These are phyloP conservation scores for Phaeotremella fagi DNA, from an alignment of 768 basidiomycete species.

Conservation along the genomic window DNA sequence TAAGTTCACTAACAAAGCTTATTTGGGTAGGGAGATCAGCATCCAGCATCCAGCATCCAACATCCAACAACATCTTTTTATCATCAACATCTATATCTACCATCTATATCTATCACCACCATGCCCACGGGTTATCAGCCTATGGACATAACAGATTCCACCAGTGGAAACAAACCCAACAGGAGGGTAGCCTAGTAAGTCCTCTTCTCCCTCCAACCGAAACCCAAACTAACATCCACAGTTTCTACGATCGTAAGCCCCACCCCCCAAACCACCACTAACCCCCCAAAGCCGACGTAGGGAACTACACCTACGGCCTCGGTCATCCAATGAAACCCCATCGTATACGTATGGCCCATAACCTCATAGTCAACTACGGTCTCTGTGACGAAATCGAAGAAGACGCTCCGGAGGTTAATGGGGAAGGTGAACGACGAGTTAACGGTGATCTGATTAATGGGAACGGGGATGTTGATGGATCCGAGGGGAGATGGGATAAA, in stretches of 20 bases:
- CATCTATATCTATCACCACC: neutral
- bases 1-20: too few relatives aligned
- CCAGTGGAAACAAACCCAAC: neutral
- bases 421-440: conserved; percentile 16
- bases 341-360: conserved; percentile 87
- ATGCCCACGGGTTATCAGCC: neutral
- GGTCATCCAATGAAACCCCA: conserved; percentile 97
- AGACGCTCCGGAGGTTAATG: conserved; percentile 10
- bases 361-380: conserved; percentile 81
- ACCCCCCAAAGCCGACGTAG: conserved; percentile 51
- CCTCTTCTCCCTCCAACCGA: neutral
- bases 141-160: neutral
- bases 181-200: neutral
- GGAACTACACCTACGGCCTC: conserved; percentile 73
- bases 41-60: too few relatives aligned
- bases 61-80: too few relatives aligned
- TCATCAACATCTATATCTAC: too few relatives aligned
- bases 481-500: conserved; percentile 8
- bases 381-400: conserved; percentile 66
- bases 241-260: conserved; percentile 13
- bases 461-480: neutral
- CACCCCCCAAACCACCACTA: too few relatives aligned
- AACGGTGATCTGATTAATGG: neutral
- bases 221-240: neutral
- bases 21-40: too few relatives aligned